Evolutionary conservation across 768 basidiomycete genomes (phyloP), one percentile per base, ranked within the genome.

Genomic region (Nidularia sp.): DNA sequence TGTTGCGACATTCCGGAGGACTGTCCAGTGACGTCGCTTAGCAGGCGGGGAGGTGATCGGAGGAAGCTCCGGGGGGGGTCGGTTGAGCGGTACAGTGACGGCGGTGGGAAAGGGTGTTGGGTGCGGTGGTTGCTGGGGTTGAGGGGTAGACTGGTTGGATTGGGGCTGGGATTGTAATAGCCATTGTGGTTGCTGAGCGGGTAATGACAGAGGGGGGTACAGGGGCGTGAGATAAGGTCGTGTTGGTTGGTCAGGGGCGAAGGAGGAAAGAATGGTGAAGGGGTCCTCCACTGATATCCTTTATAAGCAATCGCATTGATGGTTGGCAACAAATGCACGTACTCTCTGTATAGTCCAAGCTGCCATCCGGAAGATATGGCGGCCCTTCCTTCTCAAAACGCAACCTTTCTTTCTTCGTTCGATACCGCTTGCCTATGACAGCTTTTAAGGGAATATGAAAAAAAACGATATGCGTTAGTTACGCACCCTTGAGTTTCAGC

Each of bases 361-460:
- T 90, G n/a, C 89, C 89, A 61, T 92, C 89, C n/a, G 79, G 62
- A 5, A 73, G 72, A 22, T 77, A 75, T 0, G 89, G 90, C 13
- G 85, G 86, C 0, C 89, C 89, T 54, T 84, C 82, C 54, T 80
- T 85, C 60, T 91, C 90, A 44, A 90, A 76, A n/a, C 86, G 75
- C 52, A 90, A 58, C 7, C 89, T 76, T 57, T 92, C 89, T 59
- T 86, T 90, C 73, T 92, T 92, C 1, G 88, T 90, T 51, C 79
- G 80, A 61, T 90, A 90, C 9, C 82, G 78, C 59, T 90, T 90
- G 15, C 87, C 88, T 88, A 52, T 3, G 48, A 15, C 15, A 45
- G 43, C n/a, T n/a, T n/a, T n/a, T n/a, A n/a, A n/a, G n/a, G n/a
- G n/a, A n/a, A n/a, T n/a, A n/a, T n/a, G n/a, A n/a, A n/a, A n/a